Base-by-base conservation (phyloP, 352 stramenopile species). In the Achlya hypogyna region DNA sequence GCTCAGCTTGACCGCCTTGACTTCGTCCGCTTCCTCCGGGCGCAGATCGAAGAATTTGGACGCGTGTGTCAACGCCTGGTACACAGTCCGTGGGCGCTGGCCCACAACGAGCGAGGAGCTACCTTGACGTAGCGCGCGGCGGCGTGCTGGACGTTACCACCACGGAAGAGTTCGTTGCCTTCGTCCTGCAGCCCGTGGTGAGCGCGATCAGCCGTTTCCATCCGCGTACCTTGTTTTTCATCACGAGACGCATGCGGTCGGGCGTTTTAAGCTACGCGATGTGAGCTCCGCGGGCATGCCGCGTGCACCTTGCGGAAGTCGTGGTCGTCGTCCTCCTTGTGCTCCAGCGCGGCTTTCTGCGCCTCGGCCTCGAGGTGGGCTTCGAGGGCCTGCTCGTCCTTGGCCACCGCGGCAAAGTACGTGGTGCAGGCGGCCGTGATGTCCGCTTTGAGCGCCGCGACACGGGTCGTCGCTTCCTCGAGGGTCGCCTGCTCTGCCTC, bases 11-110 rank as follows among this genome's bases (percentile, higher is more conserved):
- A 97, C 78, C 25, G 78, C 80, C 65, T 93, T 75, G 16, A 98
- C 90, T 65, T 97, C 88, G 31, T 84, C 75, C 63, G 90, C 75
- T 70, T 97, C 87, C 22, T 81, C 75, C 20, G 81, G 76, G 25
- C 56, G 82, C 51, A 97, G 72, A 66, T 98, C 92, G 63, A 97
- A 97, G 69, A 98, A 97, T 75, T 97, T 97, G 70, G 82, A 81
- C 28, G 84, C 77, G 70, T 98, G 91, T 14, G 73, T 85, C 62
- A 98, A 72, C 52, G 93, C 86, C 62, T 74, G 25, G 5, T 72
- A 18, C 51, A 12, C n/a, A n/a, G n/a, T n/a, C n/a, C n/a, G 20
- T 9, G 10, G 49, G 20, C 29, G 10, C 68, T 69, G 16, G n/a
- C 27, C 68, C 31, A 62, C 9, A n/a, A 34, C 58, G 4, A 68